Base-by-base conservation (phyloP, 768 basidiomycete genomes). In the Albatrellus ellisii region DNA sequence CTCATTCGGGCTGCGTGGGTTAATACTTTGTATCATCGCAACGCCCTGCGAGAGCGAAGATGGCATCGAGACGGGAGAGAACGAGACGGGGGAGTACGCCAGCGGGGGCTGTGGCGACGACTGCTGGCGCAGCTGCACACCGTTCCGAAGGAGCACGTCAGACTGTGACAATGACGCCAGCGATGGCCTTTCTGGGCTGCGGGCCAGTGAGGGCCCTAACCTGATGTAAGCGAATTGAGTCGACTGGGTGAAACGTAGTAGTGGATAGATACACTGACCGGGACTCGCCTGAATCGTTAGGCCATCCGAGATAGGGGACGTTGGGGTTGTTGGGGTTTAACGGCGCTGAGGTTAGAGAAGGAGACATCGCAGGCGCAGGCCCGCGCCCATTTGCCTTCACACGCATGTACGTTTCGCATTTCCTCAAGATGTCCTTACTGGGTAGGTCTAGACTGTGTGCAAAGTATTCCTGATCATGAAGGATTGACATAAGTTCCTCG, bases 361-460 rank as follows among this genome's bases (percentile, higher is more conserved):
- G 62, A 22, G 62, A 62, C 37, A 53, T 60, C 36, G 59, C 36
- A 15, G 41, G 29, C 20, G 54, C 58, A 17, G 67, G 59, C 38
- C 70, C 63, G n/a, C 77, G 78, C 46, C 75, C 79, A 29, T 59
- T 62, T 4, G 72, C 65, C 60, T 76, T 84, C 24, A 82, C 50
- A 44, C 74, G 75, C 72, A 89, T 75, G 60, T 89, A 94, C n/a
- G 79, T 80, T 46, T 91, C 88, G 48, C 85, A 88, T 62, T 87
- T 92, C 72, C 88, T 95, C 65, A 97, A 64, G 57, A 98, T 90
- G 34, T 99, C 94, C 59, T 94, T 94, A 50, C 81, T 78, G 1
- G 91, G 89, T 21, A 97, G 70, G 29, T 98, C 94, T 62, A 91
- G 61, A 39, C 76, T 79, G 59, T 77, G 89, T 36, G 74, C 67